phyloP scores from a whole-genome alignment of 768 basidiomycete species.

The Clitopilus passeckerianus region DNA sequence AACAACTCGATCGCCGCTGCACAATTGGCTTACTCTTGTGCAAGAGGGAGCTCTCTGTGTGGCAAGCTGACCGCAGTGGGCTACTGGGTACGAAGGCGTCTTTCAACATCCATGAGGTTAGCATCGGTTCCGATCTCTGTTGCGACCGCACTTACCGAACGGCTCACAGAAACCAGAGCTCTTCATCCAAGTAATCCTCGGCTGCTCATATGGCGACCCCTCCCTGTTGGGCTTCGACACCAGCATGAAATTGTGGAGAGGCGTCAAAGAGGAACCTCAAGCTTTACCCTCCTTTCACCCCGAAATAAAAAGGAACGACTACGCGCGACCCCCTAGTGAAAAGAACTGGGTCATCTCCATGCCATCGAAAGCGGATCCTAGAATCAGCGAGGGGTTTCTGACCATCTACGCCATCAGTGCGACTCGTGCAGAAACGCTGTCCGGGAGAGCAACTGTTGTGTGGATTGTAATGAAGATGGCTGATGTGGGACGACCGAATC shows the following conservation, averaged over 20 bases:
- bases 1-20: conserved; percentile 8
- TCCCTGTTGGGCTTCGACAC: not conserved
- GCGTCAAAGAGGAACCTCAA: not conserved
- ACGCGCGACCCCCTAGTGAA: not conserved
- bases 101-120: conserved; percentile 7
- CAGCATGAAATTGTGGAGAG: not conserved
- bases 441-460: not conserved
- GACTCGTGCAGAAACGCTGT: not conserved
- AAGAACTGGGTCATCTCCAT: conserved; percentile 1
- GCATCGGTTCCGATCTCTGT: too few relatives aligned
- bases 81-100: conserved; percentile 1
- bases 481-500: not conserved
- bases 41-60: not conserved
- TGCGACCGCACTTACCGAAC: not conserved
- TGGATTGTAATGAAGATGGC: not conserved
- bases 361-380: not conserved
- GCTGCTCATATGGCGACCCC: not conserved
- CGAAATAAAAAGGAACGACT: not conserved
- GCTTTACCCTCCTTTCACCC: not conserved
- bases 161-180: not conserved
- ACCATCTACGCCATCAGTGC: not conserved
- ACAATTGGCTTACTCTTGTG: conserved; percentile 1
- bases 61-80: conserved; percentile 4
- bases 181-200: conserved; percentile 1
- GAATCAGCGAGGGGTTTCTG: not conserved